Conservation (phyloP, 306 rosid genomes). For the Phaseolus lunatus region DNA sequence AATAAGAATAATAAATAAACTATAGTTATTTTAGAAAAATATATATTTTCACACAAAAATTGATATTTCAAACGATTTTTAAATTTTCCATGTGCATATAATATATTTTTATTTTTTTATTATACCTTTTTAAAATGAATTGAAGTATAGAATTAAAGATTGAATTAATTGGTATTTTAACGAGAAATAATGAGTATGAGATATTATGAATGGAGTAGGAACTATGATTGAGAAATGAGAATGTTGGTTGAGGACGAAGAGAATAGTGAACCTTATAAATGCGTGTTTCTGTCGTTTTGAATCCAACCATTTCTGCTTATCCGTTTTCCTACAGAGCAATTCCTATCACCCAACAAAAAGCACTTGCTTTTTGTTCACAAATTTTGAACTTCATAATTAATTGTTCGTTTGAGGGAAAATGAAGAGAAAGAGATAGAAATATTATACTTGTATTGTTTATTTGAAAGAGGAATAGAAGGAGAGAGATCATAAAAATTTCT, state of each 20-base stretch:
- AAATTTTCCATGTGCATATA: too few relatives aligned
- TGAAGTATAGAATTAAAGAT: background rate
- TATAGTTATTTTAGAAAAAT: too few relatives aligned
- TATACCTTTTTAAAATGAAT: too few relatives aligned
- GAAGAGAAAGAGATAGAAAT: too few relatives aligned
- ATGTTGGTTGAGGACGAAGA: background rate
- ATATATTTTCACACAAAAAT: too few relatives aligned
- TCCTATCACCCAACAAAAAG: background rate
- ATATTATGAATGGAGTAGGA: background rate
- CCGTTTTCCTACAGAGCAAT: background rate
- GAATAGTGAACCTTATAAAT: background rate
- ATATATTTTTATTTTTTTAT: too few relatives aligned
- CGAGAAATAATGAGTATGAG: background rate
- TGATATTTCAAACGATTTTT: too few relatives aligned
- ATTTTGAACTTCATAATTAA: background rate
- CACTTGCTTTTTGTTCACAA: background rate
- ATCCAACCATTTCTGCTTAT: background rate
- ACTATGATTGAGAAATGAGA: background rate
- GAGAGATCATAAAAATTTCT: too few relatives aligned
- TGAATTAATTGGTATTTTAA: background rate
- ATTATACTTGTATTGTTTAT: too few relatives aligned
- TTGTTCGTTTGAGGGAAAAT: too few relatives aligned
- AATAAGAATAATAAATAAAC: background rate
- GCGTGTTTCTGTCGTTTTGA: constrained; percentile 27
- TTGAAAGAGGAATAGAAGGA: too few relatives aligned